Base-by-base conservation (phyloP, 768 basidiomycete species). In the Boletus pseudo-olivaceus region DNA sequence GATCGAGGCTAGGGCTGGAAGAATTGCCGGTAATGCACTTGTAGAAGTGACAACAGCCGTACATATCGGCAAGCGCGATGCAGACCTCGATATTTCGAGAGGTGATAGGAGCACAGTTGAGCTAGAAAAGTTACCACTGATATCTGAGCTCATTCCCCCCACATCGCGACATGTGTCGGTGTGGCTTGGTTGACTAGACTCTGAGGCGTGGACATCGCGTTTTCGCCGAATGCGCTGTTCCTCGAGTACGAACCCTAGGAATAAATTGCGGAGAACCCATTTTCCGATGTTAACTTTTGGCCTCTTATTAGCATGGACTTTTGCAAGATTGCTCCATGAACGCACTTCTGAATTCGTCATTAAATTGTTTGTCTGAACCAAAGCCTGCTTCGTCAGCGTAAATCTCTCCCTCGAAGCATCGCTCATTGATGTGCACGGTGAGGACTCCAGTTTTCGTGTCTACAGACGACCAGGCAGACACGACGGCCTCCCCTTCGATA, bases 401-500 rank as follows among this genome's bases (percentile, higher is more conserved):
- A 2, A 96, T 84, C 72, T 99, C 97, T 7, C 91, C 90, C 51
- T 98, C 95, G 67, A 98, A 98, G 54, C 87, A 92, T 44, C 83
- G 78, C 60, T 97, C 93, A 43, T 82, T 89, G 42, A 99, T 61
- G 70, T 97, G 92, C 4, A 98, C 82, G 2, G 89, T 87, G 55
- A 99, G 75, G 23, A 92, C 82, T 7, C 96, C 96, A 8, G 87
- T 85, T 69, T 90, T 88, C 5, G 94, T 96, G 70, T 98, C 96
- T 27, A 90, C 87, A 15, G 79, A 80, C 37, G 90, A 88, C 96
- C 96, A 99, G 12, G 85, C 74, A 26, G 84, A 75, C 9, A 91
- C 84, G 29, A 90, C 86, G 0, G 90, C 92, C 67, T 98, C 93
- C 29, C 96, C 95, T 65, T 99, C 97, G n/a, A 98, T 90, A 37